Percentiles rank a stretch among this genome's conserved stretches.
Conservation (phyloP, 768 basidiomycete species). For the Xerocomellus chrysenteron region DNA sequence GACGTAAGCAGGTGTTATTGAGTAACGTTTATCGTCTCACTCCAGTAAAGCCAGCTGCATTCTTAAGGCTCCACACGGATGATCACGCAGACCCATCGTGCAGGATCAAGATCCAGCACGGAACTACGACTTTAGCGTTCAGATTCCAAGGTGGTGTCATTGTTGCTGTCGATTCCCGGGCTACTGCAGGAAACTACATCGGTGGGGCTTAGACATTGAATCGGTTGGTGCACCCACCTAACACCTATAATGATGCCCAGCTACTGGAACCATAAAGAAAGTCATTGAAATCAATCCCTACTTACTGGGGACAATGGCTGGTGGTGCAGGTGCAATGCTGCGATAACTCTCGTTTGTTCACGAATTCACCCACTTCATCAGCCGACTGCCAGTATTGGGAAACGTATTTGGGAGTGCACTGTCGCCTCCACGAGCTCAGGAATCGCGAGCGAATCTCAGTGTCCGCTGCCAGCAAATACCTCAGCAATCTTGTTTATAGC, state of each 20-base stretch:
- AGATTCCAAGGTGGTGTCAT: conserved; percentile 95
- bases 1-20: conserved; percentile 54
- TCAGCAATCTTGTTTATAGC: conserved; percentile 94
- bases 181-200: conserved; percentile 95
- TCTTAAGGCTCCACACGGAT: conserved; percentile 92
- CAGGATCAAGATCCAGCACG: conserved; percentile 97
- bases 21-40: conserved; percentile 5
- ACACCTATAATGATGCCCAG: conserved; percentile 40
- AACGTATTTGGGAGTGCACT: conserved; percentile 97
- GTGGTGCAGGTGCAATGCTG: conserved; percentile 79
- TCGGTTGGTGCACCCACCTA: background rate
- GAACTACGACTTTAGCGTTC: conserved; percentile 98
- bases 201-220: conserved; percentile 50
- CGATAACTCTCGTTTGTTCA: background rate
- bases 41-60: conserved; percentile 72
- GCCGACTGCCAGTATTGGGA: conserved; percentile 98
- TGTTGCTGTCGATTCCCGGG: conserved; percentile 98
- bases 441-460: conserved; percentile 98
- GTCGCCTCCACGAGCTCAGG: conserved; percentile 92
- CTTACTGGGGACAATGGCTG: conserved; percentile 99
- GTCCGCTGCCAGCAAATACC: conserved; percentile 97
- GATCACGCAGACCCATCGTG: conserved; percentile 92
- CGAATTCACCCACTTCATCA: conserved; percentile 29
- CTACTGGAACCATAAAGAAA: conserved; percentile 97
- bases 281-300: conserved; percentile 99